A percentile compares a stretch with the other conserved stretches of the same genome.
These are phyloP conservation scores for Alternaria conjuncta DNA, from an alignment of 2,329 filamentous ascomycete species.

Conservation along the genomic window DNA sequence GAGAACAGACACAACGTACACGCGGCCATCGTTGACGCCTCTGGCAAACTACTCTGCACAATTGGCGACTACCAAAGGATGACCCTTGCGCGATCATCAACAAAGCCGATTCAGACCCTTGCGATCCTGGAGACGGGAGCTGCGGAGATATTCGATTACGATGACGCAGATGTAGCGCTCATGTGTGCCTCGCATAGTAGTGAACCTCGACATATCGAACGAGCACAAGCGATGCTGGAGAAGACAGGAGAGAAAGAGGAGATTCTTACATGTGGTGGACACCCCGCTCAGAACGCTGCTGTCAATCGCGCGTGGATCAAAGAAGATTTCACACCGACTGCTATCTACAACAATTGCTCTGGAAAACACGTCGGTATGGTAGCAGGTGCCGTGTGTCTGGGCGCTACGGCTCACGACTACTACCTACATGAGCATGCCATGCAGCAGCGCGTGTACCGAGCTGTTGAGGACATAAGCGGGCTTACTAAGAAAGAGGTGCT, in stretches of 20 bases:
- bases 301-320: constrained; percentile 53
- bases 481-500: neutral
- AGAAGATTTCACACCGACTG: constrained; percentile 46
- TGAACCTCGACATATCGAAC: neutral
- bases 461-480: constrained; percentile 34
- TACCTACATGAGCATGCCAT: neutral
- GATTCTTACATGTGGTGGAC: neutral
- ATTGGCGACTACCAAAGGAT: neutral
- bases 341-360: constrained; percentile 56
- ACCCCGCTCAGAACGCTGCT: neutral
- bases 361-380: constrained; percentile 60
- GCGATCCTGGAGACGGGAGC: neutral
- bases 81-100: neutral
- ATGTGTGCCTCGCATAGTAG: constrained; percentile 1
- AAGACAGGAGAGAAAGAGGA: neutral
- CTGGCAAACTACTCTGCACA: neutral
- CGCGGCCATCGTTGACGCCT: neutral
- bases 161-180: neutral
- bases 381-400: constrained; percentile 50
- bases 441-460: constrained; percentile 48
- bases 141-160: neutral
- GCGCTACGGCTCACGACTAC: constrained; percentile 17
- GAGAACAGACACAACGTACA: neutral
- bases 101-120: neutral
- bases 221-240: neutral